Evolutionary conservation across 2,329 filamentous ascomycete genomes (phyloP).

Genomic region (Akanthomyces dipterigenus): DNA sequence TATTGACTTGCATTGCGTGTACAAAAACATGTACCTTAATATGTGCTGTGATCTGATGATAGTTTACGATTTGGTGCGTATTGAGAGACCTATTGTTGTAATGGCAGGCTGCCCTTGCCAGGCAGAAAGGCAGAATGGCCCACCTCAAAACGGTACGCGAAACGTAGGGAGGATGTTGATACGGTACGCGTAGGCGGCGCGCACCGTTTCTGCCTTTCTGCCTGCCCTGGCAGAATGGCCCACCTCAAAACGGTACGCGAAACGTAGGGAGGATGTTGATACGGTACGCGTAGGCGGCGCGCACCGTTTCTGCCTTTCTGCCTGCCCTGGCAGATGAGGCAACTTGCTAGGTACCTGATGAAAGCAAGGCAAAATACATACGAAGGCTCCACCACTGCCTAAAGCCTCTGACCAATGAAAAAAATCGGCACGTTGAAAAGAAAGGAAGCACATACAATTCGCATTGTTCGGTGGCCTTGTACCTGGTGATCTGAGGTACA

Average conservation of each 20-base stretch:
- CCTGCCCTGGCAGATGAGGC: not conserved
- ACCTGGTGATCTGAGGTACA: constrained; percentile 7
- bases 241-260: not conserved
- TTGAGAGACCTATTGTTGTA: not conserved
- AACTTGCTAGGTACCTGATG: not conserved
- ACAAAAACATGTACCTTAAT: not conserved
- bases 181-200: not conserved
- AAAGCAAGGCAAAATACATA: constrained; percentile 3
- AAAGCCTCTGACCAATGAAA: not conserved
- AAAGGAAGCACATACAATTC: not conserved
- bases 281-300: not conserved
- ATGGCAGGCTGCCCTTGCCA: not conserved
- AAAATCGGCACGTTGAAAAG: not conserved
- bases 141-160: not conserved
- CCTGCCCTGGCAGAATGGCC: not conserved
- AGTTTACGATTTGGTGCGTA: not conserved
- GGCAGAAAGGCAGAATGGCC: not conserved
- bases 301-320: not conserved
- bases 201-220: not conserved
- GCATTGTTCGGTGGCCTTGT: not conserved
- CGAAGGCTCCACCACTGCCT: not conserved
- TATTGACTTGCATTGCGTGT: constrained; percentile 3
- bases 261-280: not conserved
- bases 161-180: not conserved
- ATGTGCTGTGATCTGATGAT: not conserved